These are phyloP conservation scores for Hansfordia pulvinata DNA, from an alignment of 2,329 filamentous ascomycete species.

Conservation along the genomic window DNA sequence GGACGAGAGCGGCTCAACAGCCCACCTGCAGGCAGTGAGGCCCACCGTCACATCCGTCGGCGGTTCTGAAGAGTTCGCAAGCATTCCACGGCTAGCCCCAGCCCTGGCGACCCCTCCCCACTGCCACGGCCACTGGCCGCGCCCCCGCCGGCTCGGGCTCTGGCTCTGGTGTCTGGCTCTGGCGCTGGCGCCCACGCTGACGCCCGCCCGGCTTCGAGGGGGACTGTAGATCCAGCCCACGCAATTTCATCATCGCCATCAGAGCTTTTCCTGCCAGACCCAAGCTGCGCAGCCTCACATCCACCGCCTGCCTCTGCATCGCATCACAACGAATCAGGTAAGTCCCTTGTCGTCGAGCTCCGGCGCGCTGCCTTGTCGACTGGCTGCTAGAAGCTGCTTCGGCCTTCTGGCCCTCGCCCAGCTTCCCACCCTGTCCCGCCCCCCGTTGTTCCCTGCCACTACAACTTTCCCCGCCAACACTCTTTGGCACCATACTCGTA, in stretches of 20 bases:
- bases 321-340: not conserved
- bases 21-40: not conserved
- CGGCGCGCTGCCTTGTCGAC: not conserved
- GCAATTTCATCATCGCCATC: not conserved
- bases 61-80: constrained; percentile 1
- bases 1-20: not conserved
- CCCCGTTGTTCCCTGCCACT: not conserved
- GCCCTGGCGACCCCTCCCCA: not conserved
- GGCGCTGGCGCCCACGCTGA: not conserved
- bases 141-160: not conserved
- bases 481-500: not conserved
- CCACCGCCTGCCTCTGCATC: not conserved
- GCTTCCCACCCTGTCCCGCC: not conserved
- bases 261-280: not conserved
- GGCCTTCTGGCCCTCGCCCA: not conserved
- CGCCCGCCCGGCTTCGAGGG: not conserved
- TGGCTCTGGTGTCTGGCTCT: not conserved
- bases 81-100: constrained; percentile 1
- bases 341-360: too few relatives aligned
- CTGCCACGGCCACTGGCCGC: not conserved
- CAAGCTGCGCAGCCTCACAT: not conserved
- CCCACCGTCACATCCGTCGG: not conserved
- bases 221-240: not conserved
- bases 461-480: not conserved
- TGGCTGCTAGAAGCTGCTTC: not conserved